These are phyloP conservation scores for Hibiscus syriacus DNA, from an alignment of 345 rosid genomes.

Conservation along the genomic window DNA sequence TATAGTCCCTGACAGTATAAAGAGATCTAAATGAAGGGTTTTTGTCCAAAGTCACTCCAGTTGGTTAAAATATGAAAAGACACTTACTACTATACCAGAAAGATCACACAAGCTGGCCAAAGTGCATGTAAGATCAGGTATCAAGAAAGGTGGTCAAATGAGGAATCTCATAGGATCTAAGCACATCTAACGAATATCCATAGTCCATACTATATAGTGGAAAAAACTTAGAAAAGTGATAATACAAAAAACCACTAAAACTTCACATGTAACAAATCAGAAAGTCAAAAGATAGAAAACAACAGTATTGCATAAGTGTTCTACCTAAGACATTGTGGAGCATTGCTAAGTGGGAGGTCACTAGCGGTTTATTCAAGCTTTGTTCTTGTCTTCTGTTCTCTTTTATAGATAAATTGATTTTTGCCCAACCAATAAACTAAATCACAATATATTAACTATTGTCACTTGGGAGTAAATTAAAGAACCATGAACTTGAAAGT, in stretches of 20 bases:
- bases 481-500: background rate
- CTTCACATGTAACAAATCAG: background rate
- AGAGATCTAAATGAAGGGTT: too few species aligned
- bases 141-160: background rate
- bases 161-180: background rate
- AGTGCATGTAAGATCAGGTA: background rate
- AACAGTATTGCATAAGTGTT: background rate
- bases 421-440: background rate
- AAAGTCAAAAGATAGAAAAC: background rate
- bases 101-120: too few species aligned
- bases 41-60: too few species aligned
- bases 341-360: background rate
- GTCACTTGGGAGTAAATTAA: background rate
- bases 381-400: background rate
- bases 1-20: too few species aligned
- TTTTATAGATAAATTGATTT: background rate
- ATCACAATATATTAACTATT: background rate
- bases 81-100: too few species aligned
- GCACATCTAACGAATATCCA: background rate
- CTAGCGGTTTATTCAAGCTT: background rate
- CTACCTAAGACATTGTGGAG: background rate
- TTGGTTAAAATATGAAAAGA: too few species aligned
- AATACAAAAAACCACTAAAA: background rate
- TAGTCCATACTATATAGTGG: background rate
- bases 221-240: background rate